A percentile compares a stretch with the other conserved stretches of the same genome.
These are phyloP conservation scores for Yarrowia keelungensis DNA, from an alignment of 805 yeast genomes.

Conservation along the genomic window DNA sequence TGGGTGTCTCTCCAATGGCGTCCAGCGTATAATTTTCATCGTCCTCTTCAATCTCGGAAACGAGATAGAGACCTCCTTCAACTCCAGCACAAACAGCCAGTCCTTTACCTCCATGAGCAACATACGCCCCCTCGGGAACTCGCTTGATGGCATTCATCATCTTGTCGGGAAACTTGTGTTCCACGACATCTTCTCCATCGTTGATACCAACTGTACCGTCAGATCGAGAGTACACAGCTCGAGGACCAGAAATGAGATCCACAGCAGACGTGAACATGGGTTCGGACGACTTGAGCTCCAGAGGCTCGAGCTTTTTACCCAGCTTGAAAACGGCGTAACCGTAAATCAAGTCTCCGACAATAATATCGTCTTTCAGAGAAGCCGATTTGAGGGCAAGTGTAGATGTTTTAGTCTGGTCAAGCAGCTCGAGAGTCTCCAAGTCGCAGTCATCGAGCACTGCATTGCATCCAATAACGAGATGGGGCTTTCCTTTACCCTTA, in stretches of 20 bases:
- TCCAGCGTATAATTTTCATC: conserved; percentile 8
- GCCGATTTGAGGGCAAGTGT: conserved; percentile 23
- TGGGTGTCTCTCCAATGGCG: conserved; percentile 7
- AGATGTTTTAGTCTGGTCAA: conserved; percentile 24
- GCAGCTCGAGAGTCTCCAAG: not conserved
- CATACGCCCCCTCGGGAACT: not conserved
- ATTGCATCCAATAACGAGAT: not conserved
- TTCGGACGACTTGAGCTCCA: conserved; percentile 7
- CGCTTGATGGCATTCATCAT: conserved; percentile 33
- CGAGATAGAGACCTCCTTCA: conserved; percentile 25
- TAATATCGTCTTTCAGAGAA: not conserved
- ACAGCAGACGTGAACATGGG: conserved; percentile 33
- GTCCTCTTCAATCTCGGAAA: conserved; percentile 13
- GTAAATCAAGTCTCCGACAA: conserved; percentile 27
- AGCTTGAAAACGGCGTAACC: conserved; percentile 23
- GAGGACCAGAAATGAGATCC: conserved; percentile 7
- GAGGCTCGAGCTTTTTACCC: conserved; percentile 7
- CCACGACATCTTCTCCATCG: conserved; percentile 6
- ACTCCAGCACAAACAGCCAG: conserved; percentile 34
- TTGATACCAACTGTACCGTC: conserved; percentile 31
- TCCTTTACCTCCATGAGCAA: not conserved
- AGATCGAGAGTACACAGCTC: conserved; percentile 19
- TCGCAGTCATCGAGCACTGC: conserved; percentile 8
- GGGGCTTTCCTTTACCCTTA: conserved; percentile 6
- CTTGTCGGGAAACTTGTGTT: conserved; percentile 25